Conservation (phyloP, 208 protist genomes). For the Hexamita inflata region DNA sequence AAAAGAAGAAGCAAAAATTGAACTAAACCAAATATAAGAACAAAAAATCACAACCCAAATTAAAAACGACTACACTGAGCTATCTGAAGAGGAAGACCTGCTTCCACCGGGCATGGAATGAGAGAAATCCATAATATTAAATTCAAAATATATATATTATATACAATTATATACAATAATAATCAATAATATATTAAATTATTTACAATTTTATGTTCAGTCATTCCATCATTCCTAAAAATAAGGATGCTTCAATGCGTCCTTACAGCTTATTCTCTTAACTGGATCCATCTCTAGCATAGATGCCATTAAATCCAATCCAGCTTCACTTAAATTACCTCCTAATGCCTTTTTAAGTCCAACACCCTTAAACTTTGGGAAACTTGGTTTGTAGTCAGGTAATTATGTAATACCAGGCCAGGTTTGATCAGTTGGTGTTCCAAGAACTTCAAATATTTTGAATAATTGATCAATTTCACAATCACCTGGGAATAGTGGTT, state of each 20-base stretch:
- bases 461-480: constrained; percentile 42
- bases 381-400: constrained; percentile 12
- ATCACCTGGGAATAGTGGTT: constrained; percentile 41
- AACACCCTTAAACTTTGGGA: constrained; percentile 23
- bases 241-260: constrained; percentile 48
- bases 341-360: constrained; percentile 1
- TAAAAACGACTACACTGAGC: too few species aligned
- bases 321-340: not conserved
- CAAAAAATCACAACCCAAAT: too few species aligned
- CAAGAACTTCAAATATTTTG: constrained; percentile 45
- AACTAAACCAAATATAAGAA: too few species aligned
- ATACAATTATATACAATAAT: too few species aligned
- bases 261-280: constrained; percentile 42
- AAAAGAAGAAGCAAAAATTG: too few species aligned
- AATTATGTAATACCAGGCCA: constrained; percentile 33
- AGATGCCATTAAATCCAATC: constrained; percentile 43
- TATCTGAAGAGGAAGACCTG: too few species aligned
- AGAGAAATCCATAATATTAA: too few species aligned
- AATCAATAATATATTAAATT: too few species aligned
- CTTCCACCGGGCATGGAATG: too few species aligned
- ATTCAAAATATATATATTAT: too few species aligned
- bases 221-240: constrained; percentile 4
- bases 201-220: too few species aligned
- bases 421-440: constrained; percentile 32
- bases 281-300: constrained; percentile 48